Evolutionary conservation across 1,284 basidiomycete genomes (phyloP), one percentile per base, ranked within the genome.

Genomic region (Tylopilus sp.): DNA sequence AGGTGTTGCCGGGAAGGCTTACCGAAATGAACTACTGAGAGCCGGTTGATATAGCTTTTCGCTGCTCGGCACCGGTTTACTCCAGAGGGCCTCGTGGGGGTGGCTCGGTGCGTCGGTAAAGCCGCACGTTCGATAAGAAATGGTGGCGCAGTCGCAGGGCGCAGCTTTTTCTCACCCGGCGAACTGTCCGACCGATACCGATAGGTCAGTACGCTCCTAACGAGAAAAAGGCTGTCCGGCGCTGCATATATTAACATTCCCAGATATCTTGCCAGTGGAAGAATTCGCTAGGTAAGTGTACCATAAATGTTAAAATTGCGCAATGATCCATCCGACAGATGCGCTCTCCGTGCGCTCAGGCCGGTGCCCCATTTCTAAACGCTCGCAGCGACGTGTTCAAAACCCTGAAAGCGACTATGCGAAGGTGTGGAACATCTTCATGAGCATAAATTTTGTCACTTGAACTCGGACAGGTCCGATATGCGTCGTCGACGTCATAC

Each of bases 61-160:
- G 19, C 22, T 68, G 33, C 22, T 54, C 63, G 67, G 72, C 33
- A 72, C 68, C 70, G 72, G 41, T 54, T 29, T 49, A 47, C 54
- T 33, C 39, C 22, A 47, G 36, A 51, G 54, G 24, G 10, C 47
- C n/a, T 49, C 47, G 10, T 49, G 47, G 44, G 22, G 44, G 4
- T 3, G 44, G 19, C 19, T 44, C n/a, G 44, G 44, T 22, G 9
- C 44, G 39, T 39, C 39, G 39, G 16, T 39, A 15, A 16, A 44
- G 19, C 47, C 47, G 22, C 33, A 33, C 36, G 47, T 54, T 51
- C 49, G 49, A 56, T 49, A 53, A 53, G 59, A 36, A 56, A 22
- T 44, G 41, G 41, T 49, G 47, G 47, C 47, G 13, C 47, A 24
- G 22, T 18, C 9, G 15, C 15, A 36, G 10, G 33, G 33, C 33